Conservation (phyloP, 208 protist species). For the Trypanosoma cruzi region DNA sequence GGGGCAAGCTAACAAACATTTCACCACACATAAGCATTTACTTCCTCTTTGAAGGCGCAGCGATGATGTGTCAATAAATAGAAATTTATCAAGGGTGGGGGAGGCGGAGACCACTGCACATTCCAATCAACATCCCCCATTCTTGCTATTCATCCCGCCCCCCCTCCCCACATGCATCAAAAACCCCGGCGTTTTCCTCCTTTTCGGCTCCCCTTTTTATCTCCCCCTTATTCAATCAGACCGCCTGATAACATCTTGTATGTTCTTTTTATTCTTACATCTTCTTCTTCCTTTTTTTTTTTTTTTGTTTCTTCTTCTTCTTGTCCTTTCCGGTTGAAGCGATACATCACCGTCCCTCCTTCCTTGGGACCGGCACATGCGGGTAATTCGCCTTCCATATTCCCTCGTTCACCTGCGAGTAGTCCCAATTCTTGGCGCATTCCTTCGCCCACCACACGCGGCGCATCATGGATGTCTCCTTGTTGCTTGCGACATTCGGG, state of each 20-base stretch:
- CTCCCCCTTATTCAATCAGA: not conserved
- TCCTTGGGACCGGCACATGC: conserved; percentile 48
- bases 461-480: conserved; percentile 92
- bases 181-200: no score
- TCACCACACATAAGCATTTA: not conserved
- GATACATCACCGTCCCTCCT: conserved; percentile 13
- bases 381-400: conserved; percentile 70
- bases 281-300: not conserved
- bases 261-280: conserved; percentile 1
- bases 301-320: conserved; percentile 8
- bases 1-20: not conserved
- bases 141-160: no score
- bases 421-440: conserved; percentile 91
- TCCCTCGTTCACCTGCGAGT: conserved; percentile 71
- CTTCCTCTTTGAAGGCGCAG: no score
- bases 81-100: no score
- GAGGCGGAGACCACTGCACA: no score
- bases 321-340: not conserved
- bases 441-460: conserved; percentile 94
- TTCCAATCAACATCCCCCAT: no score
- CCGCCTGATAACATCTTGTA: not conserved
- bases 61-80: no score
- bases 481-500: conserved; percentile 83
- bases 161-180: no score
- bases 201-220: no score